Conservation (phyloP, 768 basidiomycete species). For the Russula sp. region DNA sequence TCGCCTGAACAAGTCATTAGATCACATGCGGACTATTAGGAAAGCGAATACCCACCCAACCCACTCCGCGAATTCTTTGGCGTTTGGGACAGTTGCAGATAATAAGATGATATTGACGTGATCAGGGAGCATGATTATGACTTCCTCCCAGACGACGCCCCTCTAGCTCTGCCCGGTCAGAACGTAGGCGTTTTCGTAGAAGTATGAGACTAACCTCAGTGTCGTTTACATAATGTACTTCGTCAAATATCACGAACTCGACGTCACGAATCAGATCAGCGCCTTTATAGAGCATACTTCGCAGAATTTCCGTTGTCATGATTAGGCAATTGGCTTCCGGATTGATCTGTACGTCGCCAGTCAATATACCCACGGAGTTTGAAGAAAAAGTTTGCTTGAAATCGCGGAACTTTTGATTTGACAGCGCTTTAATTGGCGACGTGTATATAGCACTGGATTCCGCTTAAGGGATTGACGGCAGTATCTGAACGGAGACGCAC, state of each 20-base stretch:
- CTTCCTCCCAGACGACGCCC: constrained; percentile 99
- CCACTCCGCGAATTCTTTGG: constrained; percentile 98
- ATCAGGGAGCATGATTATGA: constrained; percentile 99
- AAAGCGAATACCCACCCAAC: constrained; percentile 68
- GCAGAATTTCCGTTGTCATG: constrained; percentile 96
- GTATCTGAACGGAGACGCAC: constrained; percentile 36
- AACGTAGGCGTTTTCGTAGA: not conserved
- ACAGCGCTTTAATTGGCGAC: constrained; percentile 96
- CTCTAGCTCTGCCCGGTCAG: constrained; percentile 46
- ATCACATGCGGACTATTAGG: not conserved
- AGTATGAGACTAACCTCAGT: constrained; percentile 64
- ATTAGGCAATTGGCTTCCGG: constrained; percentile 95
- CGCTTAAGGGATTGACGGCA: not conserved
- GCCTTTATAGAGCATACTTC: constrained; percentile 98
- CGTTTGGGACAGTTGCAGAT: constrained; percentile 97
- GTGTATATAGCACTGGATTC: constrained; percentile 87
- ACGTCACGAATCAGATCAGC: constrained; percentile 98
- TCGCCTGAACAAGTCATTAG: constrained; percentile 47
- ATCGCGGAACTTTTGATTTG: constrained; percentile 98
- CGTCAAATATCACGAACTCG: constrained; percentile 99
- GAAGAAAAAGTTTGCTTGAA: constrained; percentile 96
- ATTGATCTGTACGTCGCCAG: constrained; percentile 99
- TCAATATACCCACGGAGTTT: constrained; percentile 88
- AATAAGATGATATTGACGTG: constrained; percentile 97
- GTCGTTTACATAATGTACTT: constrained; percentile 99